These are phyloP conservation scores for Kwoniella sp. DNA, from an alignment of 768 basidiomycete species.

Conservation along the genomic window DNA sequence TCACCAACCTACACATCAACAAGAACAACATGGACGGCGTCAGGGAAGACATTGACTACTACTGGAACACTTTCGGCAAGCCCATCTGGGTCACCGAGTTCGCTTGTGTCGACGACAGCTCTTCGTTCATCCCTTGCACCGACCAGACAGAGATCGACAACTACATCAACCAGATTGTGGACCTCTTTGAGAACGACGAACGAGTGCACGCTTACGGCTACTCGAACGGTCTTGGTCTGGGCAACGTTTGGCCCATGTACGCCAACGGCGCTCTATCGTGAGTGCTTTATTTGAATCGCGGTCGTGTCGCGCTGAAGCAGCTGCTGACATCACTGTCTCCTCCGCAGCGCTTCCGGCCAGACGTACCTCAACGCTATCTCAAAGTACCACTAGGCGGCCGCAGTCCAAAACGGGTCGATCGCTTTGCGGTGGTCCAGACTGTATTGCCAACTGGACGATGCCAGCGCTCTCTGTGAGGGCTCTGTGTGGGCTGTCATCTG, in stretches of 20 bases:
- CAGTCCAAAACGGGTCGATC: background rate
- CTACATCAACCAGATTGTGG: conserved; percentile 56
- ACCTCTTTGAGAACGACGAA: conserved; percentile 48
- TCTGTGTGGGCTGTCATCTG: background rate
- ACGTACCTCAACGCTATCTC: conserved; percentile 50
- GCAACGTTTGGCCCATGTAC: conserved; percentile 51
- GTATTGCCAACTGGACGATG: background rate
- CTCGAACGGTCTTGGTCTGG: conserved; percentile 53
- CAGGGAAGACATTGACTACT: conserved; percentile 47
- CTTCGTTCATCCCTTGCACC: conserved; percentile 50
- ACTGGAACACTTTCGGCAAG: conserved; percentile 51
- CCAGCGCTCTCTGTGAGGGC: background rate
- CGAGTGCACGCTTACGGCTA: conserved; percentile 55
- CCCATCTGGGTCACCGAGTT: conserved; percentile 51
- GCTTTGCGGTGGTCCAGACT: no score
- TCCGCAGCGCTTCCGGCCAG: conserved; percentile 42
- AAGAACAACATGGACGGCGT: conserved; percentile 54
- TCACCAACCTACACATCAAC: conserved; percentile 55
- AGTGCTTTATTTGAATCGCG: conserved; percentile 20
- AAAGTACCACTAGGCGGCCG: conserved; percentile 43
- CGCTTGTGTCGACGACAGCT: conserved; percentile 54
- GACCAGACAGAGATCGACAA: conserved; percentile 55
- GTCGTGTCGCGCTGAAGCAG: background rate
- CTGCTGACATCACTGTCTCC: conserved; percentile 10
- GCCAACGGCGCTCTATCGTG: conserved; percentile 45